A percentile compares a stretch with the other conserved stretches of the same genome.
Evolutionary conservation across 1,284 basidiomycete genomes (phyloP).

Genomic region (Cryptococcus neoformans): DNA sequence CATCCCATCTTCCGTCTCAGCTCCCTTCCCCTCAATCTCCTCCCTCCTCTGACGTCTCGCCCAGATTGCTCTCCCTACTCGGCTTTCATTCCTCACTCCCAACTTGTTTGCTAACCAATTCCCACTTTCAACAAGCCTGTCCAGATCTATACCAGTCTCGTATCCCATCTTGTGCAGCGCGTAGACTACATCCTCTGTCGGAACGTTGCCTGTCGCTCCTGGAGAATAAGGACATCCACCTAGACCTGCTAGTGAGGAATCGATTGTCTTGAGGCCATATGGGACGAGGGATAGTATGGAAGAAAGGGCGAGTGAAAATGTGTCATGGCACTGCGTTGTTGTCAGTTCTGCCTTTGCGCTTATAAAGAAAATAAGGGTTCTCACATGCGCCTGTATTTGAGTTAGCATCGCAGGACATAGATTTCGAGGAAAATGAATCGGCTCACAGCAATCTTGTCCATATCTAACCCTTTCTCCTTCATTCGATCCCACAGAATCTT

Average conservation of each 20-base stretch:
- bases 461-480: conserved; percentile 57
- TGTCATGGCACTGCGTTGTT: conserved; percentile 74
- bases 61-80: conserved; percentile 73
- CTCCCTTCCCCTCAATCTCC: background rate
- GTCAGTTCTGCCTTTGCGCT: background rate
- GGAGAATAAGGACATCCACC: conserved; percentile 96
- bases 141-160: conserved; percentile 63
- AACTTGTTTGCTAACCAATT: conserved; percentile 74
- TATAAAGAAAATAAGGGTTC: background rate
- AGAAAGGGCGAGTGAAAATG: conserved; percentile 70
- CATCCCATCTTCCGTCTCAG: conserved; percentile 13
- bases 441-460: conserved; percentile 64
- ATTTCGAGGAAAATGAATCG: conserved; percentile 32
- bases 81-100: conserved; percentile 66
- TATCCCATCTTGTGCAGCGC: conserved; percentile 71
- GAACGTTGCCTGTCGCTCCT: conserved; percentile 89
- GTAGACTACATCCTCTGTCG: conserved; percentile 77
- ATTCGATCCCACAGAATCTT: conserved; percentile 67
- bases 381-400: background rate
- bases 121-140: conserved; percentile 67
- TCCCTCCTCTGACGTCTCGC: conserved; percentile 47
- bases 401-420: background rate
- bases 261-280: conserved; percentile 54
- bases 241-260: conserved; percentile 72
- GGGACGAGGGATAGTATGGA: conserved; percentile 52